Conservation (phyloP, 169 alveolate genomes). For the Perkinsus chesapeaki region DNA sequence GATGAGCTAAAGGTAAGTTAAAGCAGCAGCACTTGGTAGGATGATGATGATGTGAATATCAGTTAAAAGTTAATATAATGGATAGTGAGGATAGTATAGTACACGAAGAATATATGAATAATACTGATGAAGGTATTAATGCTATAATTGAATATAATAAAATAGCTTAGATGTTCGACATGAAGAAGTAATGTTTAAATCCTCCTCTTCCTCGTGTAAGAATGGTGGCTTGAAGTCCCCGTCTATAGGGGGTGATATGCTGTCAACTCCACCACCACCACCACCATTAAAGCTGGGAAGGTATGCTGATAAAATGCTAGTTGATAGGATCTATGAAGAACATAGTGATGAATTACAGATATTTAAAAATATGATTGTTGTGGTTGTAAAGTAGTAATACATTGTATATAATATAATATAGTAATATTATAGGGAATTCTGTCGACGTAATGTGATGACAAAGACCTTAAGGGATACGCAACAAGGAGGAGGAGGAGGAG, state of each 20-base stretch:
- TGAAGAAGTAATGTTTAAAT: too few species aligned
- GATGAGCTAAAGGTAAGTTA: neutral
- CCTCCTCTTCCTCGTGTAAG: too few species aligned
- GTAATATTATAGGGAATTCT: neutral
- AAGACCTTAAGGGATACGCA: neutral
- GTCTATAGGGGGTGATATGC: too few species aligned
- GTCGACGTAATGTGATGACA: neutral
- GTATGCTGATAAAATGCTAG: too few species aligned
- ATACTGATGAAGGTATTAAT: neutral
- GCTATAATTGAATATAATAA: neutral
- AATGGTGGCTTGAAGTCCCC: too few species aligned
- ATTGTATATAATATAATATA: neutral
- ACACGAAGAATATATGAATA: neutral
- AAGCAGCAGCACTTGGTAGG: too few species aligned
- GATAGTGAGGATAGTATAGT: neutral
- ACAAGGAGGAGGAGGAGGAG: neutral
- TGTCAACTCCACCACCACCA: too few species aligned
- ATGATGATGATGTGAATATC: neutral
- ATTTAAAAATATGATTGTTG: neutral
- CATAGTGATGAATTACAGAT: neutral
- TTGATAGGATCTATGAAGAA: neutral
- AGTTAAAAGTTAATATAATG: neutral
- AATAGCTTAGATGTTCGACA: neutral
- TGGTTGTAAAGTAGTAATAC: neutral
- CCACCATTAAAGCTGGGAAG: too few species aligned